Percentiles rank a stretch among this genome's conserved stretches.
Conservation (phyloP, 805 yeast genomes). For the Naumovozyma dairenensis region DNA sequence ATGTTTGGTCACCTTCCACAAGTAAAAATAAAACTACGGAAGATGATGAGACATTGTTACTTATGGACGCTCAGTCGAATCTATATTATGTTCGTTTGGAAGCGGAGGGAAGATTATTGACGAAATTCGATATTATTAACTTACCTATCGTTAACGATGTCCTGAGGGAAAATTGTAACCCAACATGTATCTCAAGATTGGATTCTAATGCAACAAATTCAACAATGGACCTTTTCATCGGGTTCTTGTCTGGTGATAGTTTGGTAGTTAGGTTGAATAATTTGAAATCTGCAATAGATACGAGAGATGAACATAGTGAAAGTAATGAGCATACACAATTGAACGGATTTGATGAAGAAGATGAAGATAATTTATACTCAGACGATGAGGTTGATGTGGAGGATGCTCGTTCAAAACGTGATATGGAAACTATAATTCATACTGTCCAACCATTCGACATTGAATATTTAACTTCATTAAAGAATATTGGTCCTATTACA, state of each 20-base stretch:
- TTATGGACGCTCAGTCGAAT: slow-evolving; percentile 21
- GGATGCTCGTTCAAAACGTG: slow-evolving; percentile 1
- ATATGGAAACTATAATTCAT: slow-evolving; percentile 13
- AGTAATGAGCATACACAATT: slow-evolving; percentile 37
- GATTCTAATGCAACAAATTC: slow-evolving; percentile 20
- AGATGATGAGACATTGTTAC: slow-evolving; percentile 14
- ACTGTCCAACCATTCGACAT: slow-evolving; percentile 32
- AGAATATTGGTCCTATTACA: slow-evolving; percentile 65
- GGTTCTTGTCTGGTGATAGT: slow-evolving; percentile 52
- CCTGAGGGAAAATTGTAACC: slow-evolving; percentile 18
- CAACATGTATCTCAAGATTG: slow-evolving; percentile 21
- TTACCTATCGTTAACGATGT: slow-evolving; percentile 26
- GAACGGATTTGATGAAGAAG: slow-evolving; percentile 21
- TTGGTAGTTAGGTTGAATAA: slow-evolving; percentile 32
- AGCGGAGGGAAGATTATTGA: slow-evolving; percentile 26
- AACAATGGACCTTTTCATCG: slow-evolving; percentile 45
- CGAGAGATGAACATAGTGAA: slow-evolving; percentile 35
- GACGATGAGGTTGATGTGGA: slow-evolving; percentile 4
- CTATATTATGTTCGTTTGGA: slow-evolving; percentile 20
- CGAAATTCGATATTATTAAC: slow-evolving; percentile 21
- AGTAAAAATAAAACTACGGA: slow-evolving; percentile 3
- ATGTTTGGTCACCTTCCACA: slow-evolving; percentile 9
- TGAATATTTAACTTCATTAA: slow-evolving; percentile 41
- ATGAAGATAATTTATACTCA: slow-evolving; percentile 15
- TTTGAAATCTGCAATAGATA: slow-evolving; percentile 20